These are phyloP conservation scores for Bassia scoparia DNA, from an alignment of 148 eudicot genomes.

Conservation along the genomic window DNA sequence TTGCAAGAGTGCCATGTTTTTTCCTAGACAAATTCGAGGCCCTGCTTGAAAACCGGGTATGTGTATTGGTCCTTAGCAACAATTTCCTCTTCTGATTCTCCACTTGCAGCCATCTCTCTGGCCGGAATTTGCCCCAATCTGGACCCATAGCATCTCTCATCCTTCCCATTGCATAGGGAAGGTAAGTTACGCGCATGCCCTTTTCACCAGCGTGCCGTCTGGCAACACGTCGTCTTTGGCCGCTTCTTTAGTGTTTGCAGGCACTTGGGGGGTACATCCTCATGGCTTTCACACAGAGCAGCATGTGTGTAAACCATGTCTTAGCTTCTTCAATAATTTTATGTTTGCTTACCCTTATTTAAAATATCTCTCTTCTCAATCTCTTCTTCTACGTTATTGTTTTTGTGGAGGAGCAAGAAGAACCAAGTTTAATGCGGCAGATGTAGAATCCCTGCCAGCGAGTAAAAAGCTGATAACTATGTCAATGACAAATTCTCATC, in stretches of 20 bases:
- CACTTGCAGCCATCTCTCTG: conserved; percentile 30
- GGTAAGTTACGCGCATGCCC: conserved; percentile 28
- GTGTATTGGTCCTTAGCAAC: conserved; percentile 23
- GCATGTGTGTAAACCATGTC: conserved; percentile 32
- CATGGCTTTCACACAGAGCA: conserved; percentile 36
- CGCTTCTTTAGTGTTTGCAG: conserved; percentile 29
- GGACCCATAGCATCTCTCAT: conserved; percentile 31
- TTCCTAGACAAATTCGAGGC: conserved; percentile 38
- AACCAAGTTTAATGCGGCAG: conserved; percentile 46
- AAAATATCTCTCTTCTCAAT: conserved; percentile 26
- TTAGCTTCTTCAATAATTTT: conserved; percentile 10
- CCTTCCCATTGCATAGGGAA: conserved; percentile 39
- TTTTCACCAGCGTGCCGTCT: conserved; percentile 36
- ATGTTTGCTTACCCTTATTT: not conserved
- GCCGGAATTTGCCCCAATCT: conserved; percentile 26
- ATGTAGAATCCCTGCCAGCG: conserved; percentile 45
- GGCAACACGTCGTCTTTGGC: conserved; percentile 27
- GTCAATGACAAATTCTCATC: conserved; percentile 42
- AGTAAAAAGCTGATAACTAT: conserved; percentile 45
- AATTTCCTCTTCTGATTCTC: conserved; percentile 15
- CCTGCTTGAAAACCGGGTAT: conserved; percentile 41
- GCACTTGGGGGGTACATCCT: conserved; percentile 41
- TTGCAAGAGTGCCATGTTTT: conserved; percentile 40
- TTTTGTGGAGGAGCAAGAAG: conserved; percentile 36
- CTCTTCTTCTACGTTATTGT: conserved; percentile 28